These are phyloP conservation scores for Seiridium cupressi DNA, from an alignment of 2,329 filamentous ascomycete genomes.

Conservation along the genomic window DNA sequence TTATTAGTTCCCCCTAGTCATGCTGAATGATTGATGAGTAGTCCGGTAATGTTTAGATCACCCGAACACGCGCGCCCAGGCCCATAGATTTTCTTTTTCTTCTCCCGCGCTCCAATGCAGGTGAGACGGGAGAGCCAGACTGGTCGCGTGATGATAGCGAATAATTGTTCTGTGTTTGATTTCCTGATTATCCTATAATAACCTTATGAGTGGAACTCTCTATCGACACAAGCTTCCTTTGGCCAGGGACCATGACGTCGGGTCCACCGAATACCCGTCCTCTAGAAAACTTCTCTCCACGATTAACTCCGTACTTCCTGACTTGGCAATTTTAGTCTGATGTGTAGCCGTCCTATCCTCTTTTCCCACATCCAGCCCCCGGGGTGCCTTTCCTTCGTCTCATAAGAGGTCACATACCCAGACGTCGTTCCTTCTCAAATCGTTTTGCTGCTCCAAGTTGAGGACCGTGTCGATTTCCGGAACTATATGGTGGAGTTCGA, in stretches of 20 bases:
- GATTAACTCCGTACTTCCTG: neutral
- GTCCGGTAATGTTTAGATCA: neutral
- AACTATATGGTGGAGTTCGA: neutral
- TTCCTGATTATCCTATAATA: neutral
- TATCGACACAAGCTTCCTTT: neutral
- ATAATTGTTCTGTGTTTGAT: neutral
- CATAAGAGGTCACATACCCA: no score
- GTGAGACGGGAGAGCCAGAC: neutral
- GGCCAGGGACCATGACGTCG: constrained; percentile 1
- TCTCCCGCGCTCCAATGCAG: neutral
- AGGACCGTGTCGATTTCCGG: neutral
- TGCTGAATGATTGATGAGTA: neutral
- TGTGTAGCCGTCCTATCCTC: neutral
- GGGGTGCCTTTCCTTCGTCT: neutral
- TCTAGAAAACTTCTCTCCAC: constrained; percentile 1
- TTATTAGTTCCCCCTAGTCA: neutral
- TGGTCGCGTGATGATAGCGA: neutral
- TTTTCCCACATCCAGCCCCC: neutral
- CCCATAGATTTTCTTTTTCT: neutral
- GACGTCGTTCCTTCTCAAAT: no score
- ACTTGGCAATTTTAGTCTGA: neutral
- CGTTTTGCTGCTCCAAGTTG: neutral
- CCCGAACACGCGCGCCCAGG: neutral
- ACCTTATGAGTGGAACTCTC: neutral
- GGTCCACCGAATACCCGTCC: constrained; percentile 6